phyloP scores from a whole-genome alignment of 2,329 filamentous ascomycete species.

The Talaromyces sp. region DNA sequence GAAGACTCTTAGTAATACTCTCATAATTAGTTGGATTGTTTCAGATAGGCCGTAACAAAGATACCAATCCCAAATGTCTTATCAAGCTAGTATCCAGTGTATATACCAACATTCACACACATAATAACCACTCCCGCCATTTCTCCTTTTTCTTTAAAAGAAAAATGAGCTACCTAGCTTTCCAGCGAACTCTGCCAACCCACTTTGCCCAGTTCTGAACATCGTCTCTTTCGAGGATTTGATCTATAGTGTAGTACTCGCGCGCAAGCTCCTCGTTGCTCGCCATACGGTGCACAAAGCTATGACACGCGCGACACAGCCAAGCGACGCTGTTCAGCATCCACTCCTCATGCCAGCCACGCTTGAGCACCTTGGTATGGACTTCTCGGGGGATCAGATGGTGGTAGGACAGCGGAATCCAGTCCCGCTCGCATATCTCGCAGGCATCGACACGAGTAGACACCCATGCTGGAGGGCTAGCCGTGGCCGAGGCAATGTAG shows the following conservation, averaged over 20 bases:
- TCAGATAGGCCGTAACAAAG: neutral
- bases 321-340: constrained; percentile 77
- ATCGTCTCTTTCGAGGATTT: constrained; percentile 65
- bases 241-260: constrained; percentile 68
- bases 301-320: constrained; percentile 80
- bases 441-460: constrained; percentile 58
- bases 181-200: constrained; percentile 72
- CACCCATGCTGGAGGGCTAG: constrained; percentile 61
- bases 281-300: constrained; percentile 72
- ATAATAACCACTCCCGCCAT: neutral
- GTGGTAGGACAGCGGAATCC: constrained; percentile 76
- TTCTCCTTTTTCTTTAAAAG: neutral
- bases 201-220: constrained; percentile 67
- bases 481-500: constrained; percentile 56
- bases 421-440: constrained; percentile 71
- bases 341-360: constrained; percentile 73
- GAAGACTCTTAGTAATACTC: neutral
- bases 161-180: constrained; percentile 44
- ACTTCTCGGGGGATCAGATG: constrained; percentile 77
- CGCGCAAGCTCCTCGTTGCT: constrained; percentile 73
- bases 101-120: neutral
- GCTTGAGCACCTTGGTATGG: constrained; percentile 70
- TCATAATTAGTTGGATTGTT: neutral
- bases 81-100: neutral
- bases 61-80: neutral